Percentiles rank a stretch among this genome's conserved stretches.
phyloP scores from a whole-genome alignment of 257 asterid species.

The Solanum appendiculatum region DNA sequence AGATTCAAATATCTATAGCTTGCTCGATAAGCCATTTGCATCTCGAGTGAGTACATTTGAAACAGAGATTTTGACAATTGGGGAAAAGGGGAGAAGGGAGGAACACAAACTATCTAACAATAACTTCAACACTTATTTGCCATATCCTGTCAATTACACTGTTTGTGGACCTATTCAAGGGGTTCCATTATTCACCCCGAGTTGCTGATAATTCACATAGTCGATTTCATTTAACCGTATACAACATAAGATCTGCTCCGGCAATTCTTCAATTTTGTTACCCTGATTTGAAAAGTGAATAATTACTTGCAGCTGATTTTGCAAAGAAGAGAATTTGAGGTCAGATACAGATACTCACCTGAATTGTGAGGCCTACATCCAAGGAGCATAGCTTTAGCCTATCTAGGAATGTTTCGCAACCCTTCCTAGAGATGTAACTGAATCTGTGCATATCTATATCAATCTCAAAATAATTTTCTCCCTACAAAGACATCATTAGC shows the following conservation, averaged over 20 bases:
- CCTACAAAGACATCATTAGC: slow-evolving; percentile 29
- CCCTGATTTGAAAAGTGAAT: slow-evolving; percentile 42
- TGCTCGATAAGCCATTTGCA: not conserved
- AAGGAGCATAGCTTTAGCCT: slow-evolving; percentile 64
- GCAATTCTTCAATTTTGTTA: slow-evolving; percentile 85
- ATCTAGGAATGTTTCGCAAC: slow-evolving; percentile 65
- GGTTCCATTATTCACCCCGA: slow-evolving; percentile 29
- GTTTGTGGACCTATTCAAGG: slow-evolving; percentile 25
- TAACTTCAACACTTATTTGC: not conserved
- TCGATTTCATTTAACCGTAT: slow-evolving; percentile 72
- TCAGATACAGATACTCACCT: slow-evolving; percentile 40
- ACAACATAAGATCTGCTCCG: slow-evolving; percentile 87
- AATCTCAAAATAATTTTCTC: slow-evolving; percentile 75
- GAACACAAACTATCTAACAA: not conserved
- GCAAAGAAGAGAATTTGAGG: not conserved
- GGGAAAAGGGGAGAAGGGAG: not conserved
- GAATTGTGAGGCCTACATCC: slow-evolving; percentile 90
- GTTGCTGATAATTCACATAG: slow-evolving; percentile 64
- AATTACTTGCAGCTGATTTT: not conserved
- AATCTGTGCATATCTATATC: slow-evolving; percentile 95
- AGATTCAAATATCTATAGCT: not conserved
- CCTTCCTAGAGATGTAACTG: slow-evolving; percentile 85
- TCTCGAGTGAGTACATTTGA: not conserved
- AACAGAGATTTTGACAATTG: not conserved
- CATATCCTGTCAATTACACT: slow-evolving; percentile 4